These are phyloP conservation scores for Chrysoporthe cubensis DNA, from an alignment of 2,329 filamentous ascomycete genomes.

Conservation along the genomic window DNA sequence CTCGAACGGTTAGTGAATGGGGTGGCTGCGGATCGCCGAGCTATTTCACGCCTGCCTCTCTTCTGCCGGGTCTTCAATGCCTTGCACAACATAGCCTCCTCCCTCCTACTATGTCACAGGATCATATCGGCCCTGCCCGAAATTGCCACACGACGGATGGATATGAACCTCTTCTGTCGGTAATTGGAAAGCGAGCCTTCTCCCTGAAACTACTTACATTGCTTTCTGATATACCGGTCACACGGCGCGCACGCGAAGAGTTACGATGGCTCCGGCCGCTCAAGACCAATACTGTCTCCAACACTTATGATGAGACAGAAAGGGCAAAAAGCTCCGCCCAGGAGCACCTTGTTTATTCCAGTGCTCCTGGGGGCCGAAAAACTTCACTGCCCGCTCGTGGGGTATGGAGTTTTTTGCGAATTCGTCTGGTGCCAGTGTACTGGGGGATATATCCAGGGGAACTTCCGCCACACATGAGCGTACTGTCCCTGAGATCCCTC, in stretches of 20 bases:
- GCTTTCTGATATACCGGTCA: too few species aligned
- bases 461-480: background rate
- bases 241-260: too few species aligned
- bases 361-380: too few species aligned
- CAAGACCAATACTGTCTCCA: too few species aligned
- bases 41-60: background rate
- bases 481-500: too few species aligned
- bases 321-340: too few species aligned
- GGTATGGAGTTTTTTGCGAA: background rate
- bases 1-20: background rate
- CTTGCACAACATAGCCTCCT: background rate
- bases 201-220: too few species aligned
- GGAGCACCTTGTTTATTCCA: too few species aligned
- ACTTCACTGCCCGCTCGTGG: too few species aligned
- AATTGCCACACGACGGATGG: background rate
- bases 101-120: background rate
- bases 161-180: background rate
- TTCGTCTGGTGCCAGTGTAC: background rate
- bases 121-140: background rate
- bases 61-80: background rate
- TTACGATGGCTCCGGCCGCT: too few species aligned
- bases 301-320: too few species aligned
- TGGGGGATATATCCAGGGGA: background rate
- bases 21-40: background rate
- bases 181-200: too few species aligned